Base-by-base conservation (phyloP, 2,329 filamentous ascomycete genomes). In the Alternaria burnsii region DNA sequence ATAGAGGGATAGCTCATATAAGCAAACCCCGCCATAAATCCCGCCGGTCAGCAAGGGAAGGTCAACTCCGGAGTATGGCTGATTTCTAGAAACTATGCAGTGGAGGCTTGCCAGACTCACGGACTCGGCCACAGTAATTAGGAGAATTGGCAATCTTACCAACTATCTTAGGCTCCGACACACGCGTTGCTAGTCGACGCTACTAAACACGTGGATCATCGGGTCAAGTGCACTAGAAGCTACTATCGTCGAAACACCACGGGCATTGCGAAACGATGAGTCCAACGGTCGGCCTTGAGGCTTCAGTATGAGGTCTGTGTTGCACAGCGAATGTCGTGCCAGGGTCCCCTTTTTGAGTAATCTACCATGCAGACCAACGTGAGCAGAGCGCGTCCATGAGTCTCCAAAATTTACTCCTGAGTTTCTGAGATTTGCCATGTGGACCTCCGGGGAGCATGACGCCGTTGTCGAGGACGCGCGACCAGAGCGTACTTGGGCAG, bases 11-110 rank as follows among this genome's bases (percentile, higher is more conserved):
- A 46, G 55, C 47, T 52, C 62, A 58, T 51, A 60, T 66, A 54
- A 67, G 62, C 68, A 62, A 71, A 72, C 71, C 74, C 74, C 74
- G 71, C 74, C 75, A 70, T 68, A 69, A 68, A 68, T 66, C 64
- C 58, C 30, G 30, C 43, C 57, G 63, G 68, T 69, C 63, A 65
- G 65, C 71, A 71, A 72, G 72, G 71, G 68, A 70, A 69, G 63
- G 65, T 63, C 62, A 67, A 66, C 16, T 40, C 24, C 22, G 50
- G 34, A 24, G 22, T 61, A 67, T 62, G 66, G 70, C 57, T 66
- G 64, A 53, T 68, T 71, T 72, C 68, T 70, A 53, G 60, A 63
- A 68, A 68, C 65, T 59, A 40, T 60, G 51, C 58, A 62, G 55
- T 62, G 51, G 64, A 58, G 58, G 61, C 58, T 58, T 66, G 64